Base-by-base conservation (phyloP, 2,329 filamentous ascomycete species). In the Akanthomyces dipterigenus region DNA sequence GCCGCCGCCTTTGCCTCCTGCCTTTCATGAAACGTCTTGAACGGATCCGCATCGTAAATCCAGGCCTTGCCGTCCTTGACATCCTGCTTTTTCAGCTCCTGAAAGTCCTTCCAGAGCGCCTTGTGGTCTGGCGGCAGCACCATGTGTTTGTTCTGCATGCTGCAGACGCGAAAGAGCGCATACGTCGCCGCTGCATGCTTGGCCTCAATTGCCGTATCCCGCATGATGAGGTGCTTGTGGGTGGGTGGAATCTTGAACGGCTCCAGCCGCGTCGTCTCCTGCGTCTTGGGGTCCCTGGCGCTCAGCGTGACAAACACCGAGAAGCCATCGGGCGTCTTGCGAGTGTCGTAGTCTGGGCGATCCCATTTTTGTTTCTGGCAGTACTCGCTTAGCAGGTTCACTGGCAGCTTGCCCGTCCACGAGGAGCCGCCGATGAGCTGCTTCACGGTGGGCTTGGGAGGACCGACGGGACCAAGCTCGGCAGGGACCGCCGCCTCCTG, bases 351-450 rank as follows among this genome's bases (percentile, higher is more conserved):
- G 65, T 96, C 93, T 2, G 93, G 93, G 72, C 88, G 93, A 66
- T 91, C 90, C 95, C 95, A 99, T 72, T 91, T 91, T 73, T 96
- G 90, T 74, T 93, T 96, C 76, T 96, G 92, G 69, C 93, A 97
- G 76, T 96, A 90, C 79, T 98, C 95, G 40, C 90, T 91, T 65
- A 98, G 84, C 69, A 98, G 82, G 71, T 96, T 97, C 65, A 97
- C 90, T 1, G 95, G 95, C 36, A 99, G 79, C 73, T 99, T 99
- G 45, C 95, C 95, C 0, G 95, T 99, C 95, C 95, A 99, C 67
- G 92, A 97, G 62, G 91, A 86, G 54, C 95, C 95, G 46, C 92
- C 95, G 70, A 99, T 96, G 66, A 99, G 79, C 67, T 96, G 91
- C 74, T 88, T 88, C 49, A 83, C 82, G 1, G 86, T 87, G 16